phyloP scores from a whole-genome alignment of 805 yeast genomes.

The Komagataella ulmi region DNA sequence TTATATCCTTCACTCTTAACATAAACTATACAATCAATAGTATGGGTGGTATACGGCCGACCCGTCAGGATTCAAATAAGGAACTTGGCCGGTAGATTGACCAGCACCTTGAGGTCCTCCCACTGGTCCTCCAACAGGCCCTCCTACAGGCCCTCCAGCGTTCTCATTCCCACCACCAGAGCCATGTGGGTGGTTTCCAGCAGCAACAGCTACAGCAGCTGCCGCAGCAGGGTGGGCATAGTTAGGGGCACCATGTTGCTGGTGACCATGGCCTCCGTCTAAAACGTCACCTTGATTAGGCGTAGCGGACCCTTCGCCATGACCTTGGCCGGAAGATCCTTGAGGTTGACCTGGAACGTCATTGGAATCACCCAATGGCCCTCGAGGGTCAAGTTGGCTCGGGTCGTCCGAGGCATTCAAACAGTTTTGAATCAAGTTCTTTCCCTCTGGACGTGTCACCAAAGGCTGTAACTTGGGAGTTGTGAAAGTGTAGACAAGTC shows the following conservation, averaged over 20 bases:
- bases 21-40: neutral
- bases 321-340: neutral
- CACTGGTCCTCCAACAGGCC: neutral
- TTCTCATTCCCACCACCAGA: neutral
- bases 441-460: constrained; percentile 95
- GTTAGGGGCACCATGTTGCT: neutral
- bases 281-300: neutral
- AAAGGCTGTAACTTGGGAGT: constrained; percentile 98
- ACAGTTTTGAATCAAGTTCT: constrained; percentile 92
- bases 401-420: constrained; percentile 92
- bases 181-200: neutral
- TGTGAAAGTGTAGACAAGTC: constrained; percentile 93
- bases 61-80: neutral
- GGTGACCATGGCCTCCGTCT: neutral
- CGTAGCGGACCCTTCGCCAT: neutral
- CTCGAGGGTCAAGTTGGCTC: constrained; percentile 4
- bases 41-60: neutral
- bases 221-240: neutral
- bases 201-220: neutral
- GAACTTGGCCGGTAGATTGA: neutral
- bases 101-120: neutral
- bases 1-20: neutral
- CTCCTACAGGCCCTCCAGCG: neutral
- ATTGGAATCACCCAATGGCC: neutral
- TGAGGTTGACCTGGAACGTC: neutral